Evolutionary conservation across 805 yeast species (phyloP).

Genomic region (Nakazawaea holstii): DNA sequence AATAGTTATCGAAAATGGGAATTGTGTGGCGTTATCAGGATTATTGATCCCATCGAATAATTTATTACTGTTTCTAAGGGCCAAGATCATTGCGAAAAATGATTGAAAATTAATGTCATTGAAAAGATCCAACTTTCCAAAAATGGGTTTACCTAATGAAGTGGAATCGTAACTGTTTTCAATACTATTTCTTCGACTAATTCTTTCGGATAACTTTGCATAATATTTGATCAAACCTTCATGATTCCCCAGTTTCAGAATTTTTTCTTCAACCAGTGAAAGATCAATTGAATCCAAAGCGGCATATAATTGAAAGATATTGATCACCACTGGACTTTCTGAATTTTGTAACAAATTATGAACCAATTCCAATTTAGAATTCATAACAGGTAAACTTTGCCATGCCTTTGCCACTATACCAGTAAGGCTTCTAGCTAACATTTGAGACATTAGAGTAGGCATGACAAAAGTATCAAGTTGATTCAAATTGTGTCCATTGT

Average conservation of each 20-base stretch:
- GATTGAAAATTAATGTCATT: conserved; percentile 19
- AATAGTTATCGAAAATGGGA: conserved; percentile 38
- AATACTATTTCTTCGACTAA: conserved; percentile 16
- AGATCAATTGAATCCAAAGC: conserved; percentile 30
- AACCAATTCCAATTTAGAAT: conserved; percentile 27
- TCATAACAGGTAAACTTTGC: conserved; percentile 25
- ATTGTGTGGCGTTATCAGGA: conserved; percentile 24
- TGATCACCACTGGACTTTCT: conserved; percentile 36
- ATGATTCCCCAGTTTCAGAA: conserved; percentile 16
- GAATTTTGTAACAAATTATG: conserved; percentile 28
- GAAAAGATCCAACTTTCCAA: conserved; percentile 17
- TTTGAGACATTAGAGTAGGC: conserved; percentile 26
- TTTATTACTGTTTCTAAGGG: conserved; percentile 41
- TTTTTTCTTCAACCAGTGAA: conserved; percentile 18
- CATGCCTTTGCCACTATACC: conserved; percentile 22
- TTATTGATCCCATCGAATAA: conserved; percentile 36
- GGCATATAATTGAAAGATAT: conserved; percentile 31
- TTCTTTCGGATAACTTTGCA: conserved; percentile 14
- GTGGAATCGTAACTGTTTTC: conserved; percentile 24
- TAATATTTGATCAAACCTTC: conserved; percentile 22
- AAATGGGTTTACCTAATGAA: conserved; percentile 19
- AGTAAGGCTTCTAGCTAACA: conserved; percentile 23
- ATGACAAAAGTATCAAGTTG: conserved; percentile 19
- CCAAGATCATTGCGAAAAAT: conserved; percentile 41
- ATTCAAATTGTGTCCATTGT: conserved; percentile 16